Conservation (phyloP, 2,329 filamentous ascomycete species). For the Neonectria faginata region DNA sequence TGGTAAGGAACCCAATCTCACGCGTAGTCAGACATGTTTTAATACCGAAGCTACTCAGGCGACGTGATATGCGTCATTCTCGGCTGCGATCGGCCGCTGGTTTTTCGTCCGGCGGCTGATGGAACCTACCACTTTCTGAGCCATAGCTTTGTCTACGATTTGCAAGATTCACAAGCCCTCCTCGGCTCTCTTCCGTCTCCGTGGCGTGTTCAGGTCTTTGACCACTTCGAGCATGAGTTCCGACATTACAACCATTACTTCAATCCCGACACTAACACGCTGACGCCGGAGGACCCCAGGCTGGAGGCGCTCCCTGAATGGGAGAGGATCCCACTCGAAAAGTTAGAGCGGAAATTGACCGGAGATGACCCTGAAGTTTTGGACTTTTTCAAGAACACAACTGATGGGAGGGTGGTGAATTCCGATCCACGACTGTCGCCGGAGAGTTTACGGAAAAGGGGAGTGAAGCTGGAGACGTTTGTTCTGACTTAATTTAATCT, state of each 20-base stretch:
- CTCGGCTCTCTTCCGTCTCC: constrained; percentile 11
- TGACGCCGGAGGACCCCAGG: constrained; percentile 13
- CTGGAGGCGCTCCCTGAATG: constrained; percentile 3
- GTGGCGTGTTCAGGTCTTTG: constrained; percentile 19
- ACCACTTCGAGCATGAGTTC: constrained; percentile 7
- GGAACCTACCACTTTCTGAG: constrained; percentile 3
- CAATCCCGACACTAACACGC: constrained; percentile 4
- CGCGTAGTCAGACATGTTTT: neutral
- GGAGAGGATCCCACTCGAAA: constrained; percentile 12
- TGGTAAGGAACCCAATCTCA: neutral
- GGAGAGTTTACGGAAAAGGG: constrained; percentile 1
- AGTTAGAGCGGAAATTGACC: constrained; percentile 2
- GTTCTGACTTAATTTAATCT: neutral
- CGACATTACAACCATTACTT: constrained; percentile 11
- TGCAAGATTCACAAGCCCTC: constrained; percentile 11
- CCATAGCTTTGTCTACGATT: constrained; percentile 9
- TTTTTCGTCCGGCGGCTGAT: neutral
- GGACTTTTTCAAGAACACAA: constrained; percentile 11
- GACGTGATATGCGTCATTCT: constrained; percentile 19
- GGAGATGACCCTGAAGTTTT: constrained; percentile 13
- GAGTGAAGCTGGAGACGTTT: constrained; percentile 8
- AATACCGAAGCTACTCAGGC: constrained; percentile 1
- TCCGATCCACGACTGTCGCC: constrained; percentile 12
- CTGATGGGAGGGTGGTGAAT: constrained; percentile 3
- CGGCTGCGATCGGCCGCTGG: constrained; percentile 7